Evolutionary conservation across 2,329 filamentous ascomycete species (phyloP), one percentile per base, ranked within the genome.

Genomic region (Alternaria hordeiaustralica): DNA sequence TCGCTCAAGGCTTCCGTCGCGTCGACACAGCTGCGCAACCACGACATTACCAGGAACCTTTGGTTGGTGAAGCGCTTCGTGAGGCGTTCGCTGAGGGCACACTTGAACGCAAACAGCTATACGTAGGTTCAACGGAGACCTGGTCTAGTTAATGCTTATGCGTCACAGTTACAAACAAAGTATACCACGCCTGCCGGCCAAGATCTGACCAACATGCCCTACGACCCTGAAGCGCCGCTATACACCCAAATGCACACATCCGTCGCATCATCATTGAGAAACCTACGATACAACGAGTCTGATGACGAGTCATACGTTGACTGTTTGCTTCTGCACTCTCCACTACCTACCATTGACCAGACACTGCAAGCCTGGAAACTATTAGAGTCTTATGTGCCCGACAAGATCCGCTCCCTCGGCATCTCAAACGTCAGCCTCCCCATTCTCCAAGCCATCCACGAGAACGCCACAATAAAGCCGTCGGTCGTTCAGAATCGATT

Each of bases 21-120:
- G 82, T 96, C 63, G 92, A 96, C 75, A 95, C 92, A 0, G 92
- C 92, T 10, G 91, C 90, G 15, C 91, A 94, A 78, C 92, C 92
- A 3, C 87, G 87, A 64, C 92, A 95, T 80, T 96, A 96, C 78
- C 86, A 89, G 68, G 93, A 96, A 78, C 82, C 86, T 58, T 83
- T 91, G 7, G 90, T 93, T 2, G 92, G 89, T 3, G 84, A 87
- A 25, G 92, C 89, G 3, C 83, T 96, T 51, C 84, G 87, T 62
- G 83, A 84, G 58, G 89, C 89, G 36, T 85, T 92, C 55, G 71
- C 79, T 7, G 85, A 89, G 30, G 87, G 87, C 2, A 78, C 87
- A n/a, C 81, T 92, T 50, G 84, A 74, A 53, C 83, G 89, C 62
- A 78, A 84, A 49, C 87, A 91, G 33, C 71, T 95, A 50, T 93